These are phyloP conservation scores for Tylopilus rubrobrunneus DNA, from an alignment of 768 basidiomycete species.

Conservation along the genomic window DNA sequence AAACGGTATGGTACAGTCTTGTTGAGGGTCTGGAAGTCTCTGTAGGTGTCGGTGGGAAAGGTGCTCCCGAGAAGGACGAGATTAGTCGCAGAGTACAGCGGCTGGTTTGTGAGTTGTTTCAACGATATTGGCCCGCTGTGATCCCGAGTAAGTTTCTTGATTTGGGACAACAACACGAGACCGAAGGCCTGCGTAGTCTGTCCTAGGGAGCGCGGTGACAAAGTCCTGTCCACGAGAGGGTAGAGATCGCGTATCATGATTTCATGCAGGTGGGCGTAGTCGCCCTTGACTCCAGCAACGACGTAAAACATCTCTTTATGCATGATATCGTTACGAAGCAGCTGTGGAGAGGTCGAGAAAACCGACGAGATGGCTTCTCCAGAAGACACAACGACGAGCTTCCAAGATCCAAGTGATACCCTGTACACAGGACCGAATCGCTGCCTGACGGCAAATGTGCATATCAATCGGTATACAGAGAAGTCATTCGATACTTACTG, in stretches of 20 bases:
- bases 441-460: constrained; percentile 5
- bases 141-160: constrained; percentile 5
- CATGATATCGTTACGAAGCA: constrained; percentile 13
- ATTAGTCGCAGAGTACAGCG: constrained; percentile 18
- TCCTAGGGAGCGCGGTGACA: constrained; percentile 13
- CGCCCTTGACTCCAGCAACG: constrained; percentile 10
- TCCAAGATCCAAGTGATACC: constrained; percentile 17
- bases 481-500: constrained; percentile 14
- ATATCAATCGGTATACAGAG: not conserved
- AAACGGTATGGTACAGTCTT: constrained; percentile 20
- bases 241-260: constrained; percentile 19
- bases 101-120: constrained; percentile 12
- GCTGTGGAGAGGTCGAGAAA: not conserved
- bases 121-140: constrained; percentile 9
- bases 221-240: constrained; percentile 18
- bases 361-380: constrained; percentile 10
- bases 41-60: constrained; percentile 19
- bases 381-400: constrained; percentile 15
- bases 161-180: constrained; percentile 5
- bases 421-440: constrained; percentile 14
- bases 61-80: constrained; percentile 15
- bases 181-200: constrained; percentile 13
- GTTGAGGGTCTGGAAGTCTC: constrained; percentile 18
- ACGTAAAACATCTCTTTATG: constrained; percentile 10
- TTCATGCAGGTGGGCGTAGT: constrained; percentile 6